Evolutionary conservation across 805 yeast genomes (phyloP).

Genomic region (Debaryomyces maramus): DNA sequence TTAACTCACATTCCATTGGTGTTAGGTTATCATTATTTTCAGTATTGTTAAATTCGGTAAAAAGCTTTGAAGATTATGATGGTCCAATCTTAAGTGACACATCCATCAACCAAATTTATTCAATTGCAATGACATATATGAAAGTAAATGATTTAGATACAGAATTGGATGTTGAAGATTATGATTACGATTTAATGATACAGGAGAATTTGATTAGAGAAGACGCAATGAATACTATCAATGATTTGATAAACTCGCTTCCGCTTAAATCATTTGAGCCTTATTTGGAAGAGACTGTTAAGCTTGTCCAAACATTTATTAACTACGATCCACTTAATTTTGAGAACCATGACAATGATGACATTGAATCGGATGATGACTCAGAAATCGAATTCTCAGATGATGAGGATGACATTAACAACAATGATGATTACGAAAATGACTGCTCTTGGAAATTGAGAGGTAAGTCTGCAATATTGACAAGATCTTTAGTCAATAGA

Average conservation of each 20-base stretch:
- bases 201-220: slow-evolving; percentile 51
- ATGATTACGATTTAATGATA: slow-evolving; percentile 45
- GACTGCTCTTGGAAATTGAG: slow-evolving; percentile 62
- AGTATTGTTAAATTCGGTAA: slow-evolving; percentile 12
- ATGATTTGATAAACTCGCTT: slow-evolving; percentile 25
- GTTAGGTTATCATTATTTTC: slow-evolving; percentile 16
- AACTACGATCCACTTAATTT: slow-evolving; percentile 32
- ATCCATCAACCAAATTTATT: slow-evolving; percentile 14
- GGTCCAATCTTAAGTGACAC: slow-evolving; percentile 1
- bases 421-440: slow-evolving; percentile 42
- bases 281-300: slow-evolving; percentile 14
- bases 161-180: slow-evolving; percentile 25
- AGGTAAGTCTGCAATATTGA: slow-evolving; percentile 47
- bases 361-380: slow-evolving; percentile 47
- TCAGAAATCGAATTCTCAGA: slow-evolving; percentile 36
- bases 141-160: slow-evolving; percentile 17
- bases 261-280: slow-evolving; percentile 13
- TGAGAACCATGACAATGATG: slow-evolving; percentile 36
- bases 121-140: slow-evolving; percentile 11
- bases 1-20: slow-evolving; percentile 10
- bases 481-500: slow-evolving; percentile 29
- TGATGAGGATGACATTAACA: slow-evolving; percentile 25
- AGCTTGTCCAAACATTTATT: slow-evolving; percentile 23
- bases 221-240: slow-evolving; percentile 47
- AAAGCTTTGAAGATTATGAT: slow-evolving; percentile 7